Percentiles rank a stretch among this genome's conserved stretches.
phyloP scores from a whole-genome alignment of 257 asterid species.

The Plantago major region DNA sequence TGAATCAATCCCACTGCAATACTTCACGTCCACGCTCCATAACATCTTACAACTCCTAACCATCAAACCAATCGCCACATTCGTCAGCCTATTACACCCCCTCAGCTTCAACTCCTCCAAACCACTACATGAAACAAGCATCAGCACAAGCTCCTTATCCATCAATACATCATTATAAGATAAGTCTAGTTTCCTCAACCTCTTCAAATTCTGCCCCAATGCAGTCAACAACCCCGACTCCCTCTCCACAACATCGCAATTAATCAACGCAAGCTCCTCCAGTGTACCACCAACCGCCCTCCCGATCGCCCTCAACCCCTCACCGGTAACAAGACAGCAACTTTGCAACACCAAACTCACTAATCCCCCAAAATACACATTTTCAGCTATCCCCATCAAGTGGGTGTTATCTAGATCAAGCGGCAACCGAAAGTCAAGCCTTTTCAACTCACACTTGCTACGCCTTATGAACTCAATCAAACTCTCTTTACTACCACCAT shows the following conservation, averaged over 20 bases:
- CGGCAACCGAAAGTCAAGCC: slow-evolving; percentile 66
- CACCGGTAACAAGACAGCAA: slow-evolving; percentile 66
- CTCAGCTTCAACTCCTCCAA: slow-evolving; percentile 63
- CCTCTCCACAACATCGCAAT: slow-evolving; percentile 60
- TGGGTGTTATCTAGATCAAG: slow-evolving; percentile 74
- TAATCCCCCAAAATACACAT: slow-evolving; percentile 46
- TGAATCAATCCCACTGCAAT: slow-evolving; percentile 39
- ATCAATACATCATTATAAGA: slow-evolving; percentile 60
- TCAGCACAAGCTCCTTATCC: slow-evolving; percentile 59
- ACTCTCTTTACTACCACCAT: slow-evolving; percentile 66
- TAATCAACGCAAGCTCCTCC: slow-evolving; percentile 59
- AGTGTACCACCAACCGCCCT: slow-evolving; percentile 32
- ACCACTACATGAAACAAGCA: slow-evolving; percentile 55
- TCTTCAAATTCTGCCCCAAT: slow-evolving; percentile 62
- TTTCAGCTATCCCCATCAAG: slow-evolving; percentile 49
- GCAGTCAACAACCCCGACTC: slow-evolving; percentile 59
- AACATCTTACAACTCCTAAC: slow-evolving; percentile 43
- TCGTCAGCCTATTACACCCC: slow-evolving; percentile 52
- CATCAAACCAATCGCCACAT: slow-evolving; percentile 23
- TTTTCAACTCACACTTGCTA: too few relatives aligned
- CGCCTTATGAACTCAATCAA: slow-evolving; percentile 55
- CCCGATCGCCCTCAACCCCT: slow-evolving; percentile 49
- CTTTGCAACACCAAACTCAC: slow-evolving; percentile 56
- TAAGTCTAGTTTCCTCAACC: slow-evolving; percentile 58
- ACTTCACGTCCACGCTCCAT: slow-evolving; percentile 43